A percentile compares a stretch with the other conserved stretches of the same genome.
These are phyloP conservation scores for Sechiopsis laciniata DNA, from an alignment of 306 rosid species.

Conservation along the genomic window DNA sequence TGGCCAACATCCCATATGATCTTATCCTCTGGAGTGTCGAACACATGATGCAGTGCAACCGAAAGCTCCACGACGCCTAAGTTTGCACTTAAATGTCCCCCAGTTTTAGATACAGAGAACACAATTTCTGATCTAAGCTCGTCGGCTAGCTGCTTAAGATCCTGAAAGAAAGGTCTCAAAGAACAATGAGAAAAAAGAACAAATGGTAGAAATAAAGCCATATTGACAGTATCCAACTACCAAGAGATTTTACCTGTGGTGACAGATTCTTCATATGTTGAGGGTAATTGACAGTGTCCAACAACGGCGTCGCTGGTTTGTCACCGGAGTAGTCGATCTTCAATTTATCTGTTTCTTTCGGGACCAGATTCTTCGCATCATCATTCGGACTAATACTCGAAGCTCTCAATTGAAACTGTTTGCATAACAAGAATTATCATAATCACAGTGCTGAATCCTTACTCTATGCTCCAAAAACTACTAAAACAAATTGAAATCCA, in stretches of 20 bases:
- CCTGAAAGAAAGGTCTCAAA: constrained; percentile 33
- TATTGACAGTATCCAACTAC: neutral
- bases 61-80: constrained; percentile 87
- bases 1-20: constrained; percentile 98
- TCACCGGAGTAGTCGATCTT: constrained; percentile 46
- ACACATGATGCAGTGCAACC: constrained; percentile 82
- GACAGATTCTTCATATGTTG: constrained; percentile 73
- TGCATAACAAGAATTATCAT: neutral
- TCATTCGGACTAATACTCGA: constrained; percentile 35
- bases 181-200: neutral
- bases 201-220: neutral
- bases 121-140: constrained; percentile 81
- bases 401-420: constrained; percentile 52
- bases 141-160: constrained; percentile 73
- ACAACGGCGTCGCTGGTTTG: constrained; percentile 72
- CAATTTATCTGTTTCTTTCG: constrained; percentile 47
- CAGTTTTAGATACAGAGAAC: constrained; percentile 49
- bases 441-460: neutral
- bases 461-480: neutral
- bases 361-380: constrained; percentile 33
- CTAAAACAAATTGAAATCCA: neutral
- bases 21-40: constrained; percentile 75
- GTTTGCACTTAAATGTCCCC: constrained; percentile 96
- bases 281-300: constrained; percentile 76
- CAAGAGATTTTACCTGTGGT: constrained; percentile 38